Evolutionary conservation across 371 early-diverging fungal species (phyloP), one percentile per base, ranked within the genome.

Genomic region (Parasitella parasitica): DNA sequence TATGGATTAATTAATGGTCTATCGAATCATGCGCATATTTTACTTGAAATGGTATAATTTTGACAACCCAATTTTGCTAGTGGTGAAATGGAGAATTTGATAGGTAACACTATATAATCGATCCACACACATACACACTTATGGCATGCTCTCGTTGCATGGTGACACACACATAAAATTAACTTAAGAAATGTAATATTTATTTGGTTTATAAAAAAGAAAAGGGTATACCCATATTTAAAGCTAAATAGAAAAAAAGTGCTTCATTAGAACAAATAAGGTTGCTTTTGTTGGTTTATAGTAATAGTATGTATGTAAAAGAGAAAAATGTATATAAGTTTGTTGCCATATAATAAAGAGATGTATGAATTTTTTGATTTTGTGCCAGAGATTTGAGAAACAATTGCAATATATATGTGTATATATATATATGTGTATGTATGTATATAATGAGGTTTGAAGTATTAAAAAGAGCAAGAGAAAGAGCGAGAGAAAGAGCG

Each of bases 371-470:
- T 39, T 39, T 2, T 39, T 50, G 57, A 24, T 32, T 57, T 34
- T 57, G 58, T 30, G 37, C 37, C 35, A 57, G n/a, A 56, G 18
- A 55, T 38, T 24, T n/a, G 20, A 43, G 57, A 30, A 57, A 43
- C 57, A 57, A 57, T 27, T 57, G 57, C 12, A 57, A 22, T 41
- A 20, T 57, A 20, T 36, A 43, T 55, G 16, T 38, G 16, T 38
- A 26, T 28, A 54, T 54, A 27, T 39, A 55, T n/a, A n/a, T n/a
- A n/a, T n/a, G n/a, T n/a, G n/a, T n/a, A n/a, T n/a, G n/a, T n/a
- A n/a, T n/a, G n/a, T 18, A 35, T 32, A 35, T 28, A 20, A 11
- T 53, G 18, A 8, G 7, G 28, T 53, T 34, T 36, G 35, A 18
- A 2, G 13, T 39, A 2, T 3, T 39, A n/a, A n/a, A n/a, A n/a